Evolutionary conservation across 73 alveolate genomes (phyloP).

Genomic region (Breviolum minutum): DNA sequence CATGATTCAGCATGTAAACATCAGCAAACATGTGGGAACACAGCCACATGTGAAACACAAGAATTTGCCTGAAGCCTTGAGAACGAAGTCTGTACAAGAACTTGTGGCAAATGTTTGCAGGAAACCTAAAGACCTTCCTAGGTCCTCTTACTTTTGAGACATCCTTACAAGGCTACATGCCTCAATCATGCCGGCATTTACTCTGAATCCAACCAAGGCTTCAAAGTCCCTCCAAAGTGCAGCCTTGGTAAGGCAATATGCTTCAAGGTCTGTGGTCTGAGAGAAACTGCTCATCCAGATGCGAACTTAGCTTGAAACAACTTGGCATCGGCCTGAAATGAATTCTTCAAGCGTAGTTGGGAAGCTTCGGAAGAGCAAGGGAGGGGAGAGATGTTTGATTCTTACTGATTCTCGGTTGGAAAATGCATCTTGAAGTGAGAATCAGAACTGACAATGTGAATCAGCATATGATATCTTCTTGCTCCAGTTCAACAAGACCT

Average conservation of each 20-base stretch:
- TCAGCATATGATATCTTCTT: not conserved
- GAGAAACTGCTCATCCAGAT: not conserved
- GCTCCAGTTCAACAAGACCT: not conserved
- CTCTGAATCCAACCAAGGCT: constrained; percentile 69
- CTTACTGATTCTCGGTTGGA: not conserved
- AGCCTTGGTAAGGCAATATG: not conserved
- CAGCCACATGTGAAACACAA: no score
- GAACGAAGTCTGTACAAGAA: no score
- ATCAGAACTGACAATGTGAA: not conserved
- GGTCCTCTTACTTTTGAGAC: no score
- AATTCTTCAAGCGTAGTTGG: no score
- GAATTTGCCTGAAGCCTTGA: no score
- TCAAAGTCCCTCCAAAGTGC: constrained; percentile 55
- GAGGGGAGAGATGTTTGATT: not conserved
- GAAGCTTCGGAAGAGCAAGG: no score
- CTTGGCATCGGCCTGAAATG: constrained; percentile 3
- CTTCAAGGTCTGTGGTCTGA: not conserved
- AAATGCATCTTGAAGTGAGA: not conserved
- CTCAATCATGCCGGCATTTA: not conserved
- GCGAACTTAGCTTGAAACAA: not conserved
- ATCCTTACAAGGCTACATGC: not conserved
- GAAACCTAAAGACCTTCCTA: no score
- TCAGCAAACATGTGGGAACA: no score
- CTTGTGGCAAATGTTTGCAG: no score
- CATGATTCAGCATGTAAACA: no score